Evolutionary conservation across 306 rosid species (phyloP), one percentile per base, ranked within the genome.

Genomic region (Vigna radiata): DNA sequence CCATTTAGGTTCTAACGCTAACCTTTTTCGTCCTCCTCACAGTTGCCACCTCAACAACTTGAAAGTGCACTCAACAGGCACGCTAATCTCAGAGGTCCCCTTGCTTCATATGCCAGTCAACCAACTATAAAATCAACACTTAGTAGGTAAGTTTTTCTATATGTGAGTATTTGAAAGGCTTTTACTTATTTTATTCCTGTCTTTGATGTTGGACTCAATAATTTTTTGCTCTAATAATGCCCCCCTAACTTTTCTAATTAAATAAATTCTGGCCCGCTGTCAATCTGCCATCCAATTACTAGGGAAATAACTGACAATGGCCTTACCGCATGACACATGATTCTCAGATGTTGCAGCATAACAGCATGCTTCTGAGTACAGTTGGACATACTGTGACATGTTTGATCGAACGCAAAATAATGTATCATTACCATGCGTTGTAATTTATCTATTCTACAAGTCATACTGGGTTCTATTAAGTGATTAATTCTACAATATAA

Each of bases 11-110:
- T 44, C 36, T 36, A 23, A 23, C 10, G 3, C 3, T 68, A 44
- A 46, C 27, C 25, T 13, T 5, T 53, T 62, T 25, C 63, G 43
- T 70, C 44, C 46, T 70, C 60, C 79, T 79, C 89, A 85, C 88
- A 96, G 99, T 86, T 93, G 80, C 98, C 99, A 7, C 85, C 96
- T 69, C 89, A 86, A 59, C 99, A 91, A 82, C 94, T 93, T 50
- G 98, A 96, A 83, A 88, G 86, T 47, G 92, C 99, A 73, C 81
- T 93, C 76, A 93, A 90, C 90, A 96, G 82, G 84, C 90, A 96
- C 48, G 82, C 81, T 3, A 93, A 78, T 77, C 94, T 92, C 83
- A 86, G 86, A 87, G 87, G 81, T 70, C 84, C 97, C 37, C 96
- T 90, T 79, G 89, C 94, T 79, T 82, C 96, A 67, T 91, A 86